phyloP scores from a whole-genome alignment of 805 yeast genomes.

The Phaffomyces antillensis region DNA sequence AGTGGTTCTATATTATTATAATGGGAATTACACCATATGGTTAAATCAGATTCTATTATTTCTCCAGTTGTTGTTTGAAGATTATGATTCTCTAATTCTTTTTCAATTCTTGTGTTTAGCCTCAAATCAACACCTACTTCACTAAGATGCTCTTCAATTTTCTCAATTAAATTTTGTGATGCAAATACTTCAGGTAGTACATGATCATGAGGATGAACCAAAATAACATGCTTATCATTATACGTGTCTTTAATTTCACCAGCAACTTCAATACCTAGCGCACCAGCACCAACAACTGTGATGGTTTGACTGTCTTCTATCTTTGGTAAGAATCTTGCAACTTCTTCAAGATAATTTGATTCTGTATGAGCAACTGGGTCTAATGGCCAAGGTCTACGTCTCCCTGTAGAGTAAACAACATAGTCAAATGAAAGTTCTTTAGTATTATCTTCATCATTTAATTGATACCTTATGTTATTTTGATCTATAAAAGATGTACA shows the following conservation, averaged over 20 bases:
- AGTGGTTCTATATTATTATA: constrained; percentile 28
- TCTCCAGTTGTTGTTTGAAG: constrained; percentile 22
- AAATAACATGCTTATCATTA: constrained; percentile 30
- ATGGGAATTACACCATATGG: constrained; percentile 32
- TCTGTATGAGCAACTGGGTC: constrained; percentile 39
- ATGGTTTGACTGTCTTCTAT: constrained; percentile 31
- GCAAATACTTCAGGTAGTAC: constrained; percentile 34
- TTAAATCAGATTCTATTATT: constrained; percentile 25
- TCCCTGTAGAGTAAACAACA: constrained; percentile 40
- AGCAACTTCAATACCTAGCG: constrained; percentile 44
- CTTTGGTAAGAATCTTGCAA: constrained; percentile 28
- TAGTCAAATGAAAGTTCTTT: constrained; percentile 35
- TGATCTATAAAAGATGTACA: constrained; percentile 19
- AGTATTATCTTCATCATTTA: constrained; percentile 16
- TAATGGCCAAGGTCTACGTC: constrained; percentile 47
- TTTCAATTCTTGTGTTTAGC: constrained; percentile 27
- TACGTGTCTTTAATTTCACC: constrained; percentile 37
- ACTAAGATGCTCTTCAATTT: constrained; percentile 9
- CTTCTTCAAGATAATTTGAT: constrained; percentile 34
- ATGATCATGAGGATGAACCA: constrained; percentile 35
- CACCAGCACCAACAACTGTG: constrained; percentile 47
- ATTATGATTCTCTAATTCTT: constrained; percentile 20
- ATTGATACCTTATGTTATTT: constrained; percentile 11
- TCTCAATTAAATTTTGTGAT: constrained; percentile 16
- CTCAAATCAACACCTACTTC: constrained; percentile 20